Conservation (phyloP, 1,139 yeast genomes). For the Starmera stellimalicola region DNA sequence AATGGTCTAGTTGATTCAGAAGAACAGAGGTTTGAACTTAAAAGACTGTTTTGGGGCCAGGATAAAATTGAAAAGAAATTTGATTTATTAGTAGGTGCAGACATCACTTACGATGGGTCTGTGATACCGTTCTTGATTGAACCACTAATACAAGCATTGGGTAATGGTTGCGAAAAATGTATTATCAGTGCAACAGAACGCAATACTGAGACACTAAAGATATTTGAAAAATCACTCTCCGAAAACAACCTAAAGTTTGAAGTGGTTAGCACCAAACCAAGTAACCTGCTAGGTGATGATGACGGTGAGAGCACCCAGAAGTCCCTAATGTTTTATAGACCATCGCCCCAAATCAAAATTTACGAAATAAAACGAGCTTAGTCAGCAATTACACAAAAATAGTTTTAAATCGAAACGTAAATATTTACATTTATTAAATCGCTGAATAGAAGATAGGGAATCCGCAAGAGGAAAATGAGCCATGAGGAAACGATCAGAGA, state of each 20-base stretch:
- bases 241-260: slow-evolving; percentile 16
- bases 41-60: slow-evolving; percentile 56
- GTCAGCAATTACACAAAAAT: background rate
- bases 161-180: slow-evolving; percentile 20
- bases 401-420: no score
- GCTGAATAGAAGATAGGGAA: no score
- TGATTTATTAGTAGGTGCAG: slow-evolving; percentile 65
- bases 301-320: no score
- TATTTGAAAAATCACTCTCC: slow-evolving; percentile 40
- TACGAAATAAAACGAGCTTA: slow-evolving; percentile 22
- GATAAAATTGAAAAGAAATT: slow-evolving; percentile 27
- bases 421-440: slow-evolving; percentile 4
- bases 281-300: slow-evolving; percentile 4
- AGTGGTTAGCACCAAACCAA: slow-evolving; percentile 2
- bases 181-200: slow-evolving; percentile 70
- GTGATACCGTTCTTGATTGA: slow-evolving; percentile 46
- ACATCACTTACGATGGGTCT: slow-evolving; percentile 71
- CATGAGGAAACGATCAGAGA: background rate
- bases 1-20: slow-evolving; percentile 27
- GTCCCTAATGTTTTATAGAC: slow-evolving; percentile 22
- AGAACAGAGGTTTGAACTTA: slow-evolving; percentile 23
- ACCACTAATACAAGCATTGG: slow-evolving; percentile 35
- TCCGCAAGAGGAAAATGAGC: no score
- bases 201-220: slow-evolving; percentile 44
- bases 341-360: slow-evolving; percentile 34